Conservation (phyloP, 2,329 filamentous ascomycete species). For the Fusarium sp. region DNA sequence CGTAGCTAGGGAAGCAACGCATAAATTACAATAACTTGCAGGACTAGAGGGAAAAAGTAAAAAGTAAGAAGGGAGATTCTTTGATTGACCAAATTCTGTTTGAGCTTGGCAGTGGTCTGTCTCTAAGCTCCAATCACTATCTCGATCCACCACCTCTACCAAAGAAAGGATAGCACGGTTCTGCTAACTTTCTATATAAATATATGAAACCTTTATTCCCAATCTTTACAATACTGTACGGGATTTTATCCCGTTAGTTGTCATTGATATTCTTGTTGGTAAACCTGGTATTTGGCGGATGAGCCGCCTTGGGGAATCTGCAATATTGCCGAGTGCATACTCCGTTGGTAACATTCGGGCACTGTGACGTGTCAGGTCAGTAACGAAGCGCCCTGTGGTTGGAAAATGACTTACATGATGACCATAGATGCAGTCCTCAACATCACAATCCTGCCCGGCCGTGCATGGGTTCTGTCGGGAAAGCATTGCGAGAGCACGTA, state of each 20-base stretch:
- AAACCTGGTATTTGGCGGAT: slow-evolving; percentile 69
- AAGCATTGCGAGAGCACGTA: slow-evolving; percentile 67
- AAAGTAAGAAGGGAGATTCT: neutral
- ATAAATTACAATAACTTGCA: neutral
- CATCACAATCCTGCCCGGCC: slow-evolving; percentile 68
- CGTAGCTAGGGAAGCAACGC: neutral
- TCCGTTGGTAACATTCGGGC: slow-evolving; percentile 65
- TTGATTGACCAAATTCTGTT: slow-evolving; percentile 14
- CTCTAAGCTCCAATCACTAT: neutral
- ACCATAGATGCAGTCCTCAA: slow-evolving; percentile 71
- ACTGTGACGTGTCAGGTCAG: slow-evolving; percentile 53
- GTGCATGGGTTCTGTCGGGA: slow-evolving; percentile 70
- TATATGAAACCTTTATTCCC: slow-evolving; percentile 20
- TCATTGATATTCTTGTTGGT: slow-evolving; percentile 53
- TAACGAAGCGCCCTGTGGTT: neutral
- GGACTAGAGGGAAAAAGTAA: neutral
- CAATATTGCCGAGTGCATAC: slow-evolving; percentile 67
- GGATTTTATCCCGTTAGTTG: slow-evolving; percentile 43
- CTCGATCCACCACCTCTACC: neutral
- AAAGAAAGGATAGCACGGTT: neutral
- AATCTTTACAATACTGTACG: neutral
- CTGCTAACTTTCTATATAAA: slow-evolving; percentile 5
- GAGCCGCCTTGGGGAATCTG: slow-evolving; percentile 65
- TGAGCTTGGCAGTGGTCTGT: neutral
- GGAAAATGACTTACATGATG: slow-evolving; percentile 65